Evolutionary conservation across 192 early-diverging fungal genomes (phyloP), one percentile per base, ranked within the genome.

Genomic region (Linnemannia elongata): DNA sequence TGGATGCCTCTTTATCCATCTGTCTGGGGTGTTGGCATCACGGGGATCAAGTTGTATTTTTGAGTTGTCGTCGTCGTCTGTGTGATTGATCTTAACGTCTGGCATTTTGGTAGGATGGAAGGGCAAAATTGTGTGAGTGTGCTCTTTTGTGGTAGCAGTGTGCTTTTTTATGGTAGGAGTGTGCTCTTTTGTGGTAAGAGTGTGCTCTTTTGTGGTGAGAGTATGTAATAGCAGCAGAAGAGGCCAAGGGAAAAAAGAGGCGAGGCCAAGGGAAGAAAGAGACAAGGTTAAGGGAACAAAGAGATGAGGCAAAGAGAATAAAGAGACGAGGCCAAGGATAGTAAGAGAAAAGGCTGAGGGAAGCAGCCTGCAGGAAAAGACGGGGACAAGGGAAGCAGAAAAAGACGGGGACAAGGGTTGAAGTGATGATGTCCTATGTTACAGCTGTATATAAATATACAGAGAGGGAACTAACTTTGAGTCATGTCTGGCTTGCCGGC

Each of bases 21-120:
- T 52, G 75, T 93, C 92, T 39, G 92, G 92, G 27, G 90, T 91
- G 33, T 86, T 77, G 38, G 69, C 68, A 72, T 91, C 90, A 20
- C 85, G 77, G 35, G 88, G 79, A 79, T 89, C 81, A 76, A 15
- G 12, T 66, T 69, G 74, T 57, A 82, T 60, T 36, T 45, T 60
- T 57, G 81, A 33, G 52, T 76, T 76, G 9, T 76, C 81, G 38
- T 76, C 81, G 38, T 79, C 38, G 41, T 79, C 52, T 49, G 13
- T 55, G 70, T 41, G 39, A 22, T 72, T 75, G 15, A 86, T 55
- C 12, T 45, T 63, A 47, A 33, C 15, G 1, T 45, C 70, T 30
- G 36, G 24, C 63, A 82, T 82, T 75, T 30, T 27, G 41, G 24
- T 4, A 12, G 27, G 30, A 30, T 27, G 41, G 24, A 1, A 12